Base-by-base conservation (phyloP, 2,329 filamentous ascomycete species). In the Neopestalotiopsis sp. region DNA sequence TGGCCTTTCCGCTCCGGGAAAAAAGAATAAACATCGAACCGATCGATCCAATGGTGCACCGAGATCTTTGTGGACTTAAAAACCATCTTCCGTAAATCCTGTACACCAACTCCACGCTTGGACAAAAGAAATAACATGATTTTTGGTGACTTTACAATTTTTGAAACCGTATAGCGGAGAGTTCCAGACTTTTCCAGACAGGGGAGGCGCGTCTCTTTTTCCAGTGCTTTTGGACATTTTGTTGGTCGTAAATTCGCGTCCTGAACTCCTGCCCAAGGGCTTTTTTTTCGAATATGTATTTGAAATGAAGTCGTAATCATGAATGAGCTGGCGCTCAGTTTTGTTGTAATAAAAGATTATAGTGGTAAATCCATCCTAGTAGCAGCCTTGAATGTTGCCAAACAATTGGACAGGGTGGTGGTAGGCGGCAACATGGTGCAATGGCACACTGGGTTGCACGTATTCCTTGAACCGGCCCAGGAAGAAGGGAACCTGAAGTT, bases 341-440 rank as follows among this genome's bases (percentile, higher is more conserved):
- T 60, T 59, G 28, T 49, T 56, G 24, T 61, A 62, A 60, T 17
- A 38, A 62, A 17, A 57, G 34, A 28, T 38, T 62, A 42, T 45
- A 28, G 4, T 30, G 17, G 42, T 42, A 14, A 52, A 38, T 12
- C 14, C 20, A 14, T 30, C 34, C 72, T 85, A 88, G 78, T 85
- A 84, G 75, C 81, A 88, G 69, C 85, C 84, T 76, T 85, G 86
- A 68, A 87, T 82, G 69, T 85, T 82, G 64, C 82, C 79, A 73
- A 88, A 83, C 66, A 88, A 79, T 42, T 84, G 82, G 69, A 87
- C 82, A 77, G 86, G 86, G 60, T 85, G 84, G 69, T 87, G 85
- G 68, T 88, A 87, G 30, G 84, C 81, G 63, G 84, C 79, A 69
- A 84, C 81, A 68, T 86, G 82, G 71, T 86, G 85, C 52, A 85